Conservation (phyloP, 2,329 filamentous ascomycete genomes). For the Paradendryphiella salina region DNA sequence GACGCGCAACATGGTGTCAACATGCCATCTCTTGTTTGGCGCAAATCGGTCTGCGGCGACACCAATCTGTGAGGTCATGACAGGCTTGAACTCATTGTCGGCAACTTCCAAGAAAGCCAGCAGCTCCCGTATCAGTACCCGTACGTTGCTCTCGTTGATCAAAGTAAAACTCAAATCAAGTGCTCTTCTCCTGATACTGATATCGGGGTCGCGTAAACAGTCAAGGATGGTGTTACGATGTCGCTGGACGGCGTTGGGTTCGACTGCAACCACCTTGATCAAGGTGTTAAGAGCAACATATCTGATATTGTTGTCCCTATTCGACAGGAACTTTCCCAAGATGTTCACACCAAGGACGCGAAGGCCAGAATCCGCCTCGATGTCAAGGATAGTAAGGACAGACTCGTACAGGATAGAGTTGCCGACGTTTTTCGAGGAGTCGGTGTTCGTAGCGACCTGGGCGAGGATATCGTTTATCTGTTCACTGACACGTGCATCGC, state of each 20-base stretch:
- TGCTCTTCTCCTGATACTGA: constrained; percentile 94
- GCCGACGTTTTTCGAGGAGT: constrained; percentile 96
- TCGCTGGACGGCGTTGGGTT: constrained; percentile 94
- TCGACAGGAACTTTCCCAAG: constrained; percentile 95
- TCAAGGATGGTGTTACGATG: constrained; percentile 97
- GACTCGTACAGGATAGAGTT: constrained; percentile 98
- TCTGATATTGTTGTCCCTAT: constrained; percentile 98
- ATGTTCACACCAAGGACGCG: constrained; percentile 97
- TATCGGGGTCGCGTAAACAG: constrained; percentile 93
- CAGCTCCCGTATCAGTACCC: constrained; percentile 88
- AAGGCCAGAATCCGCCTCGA: constrained; percentile 93
- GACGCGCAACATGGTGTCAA: constrained; percentile 95
- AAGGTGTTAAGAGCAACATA: constrained; percentile 97
- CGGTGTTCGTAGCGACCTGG: constrained; percentile 96
- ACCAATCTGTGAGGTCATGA: constrained; percentile 97
- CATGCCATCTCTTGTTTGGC: constrained; percentile 97
- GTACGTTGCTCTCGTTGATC: constrained; percentile 95
- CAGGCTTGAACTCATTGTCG: constrained; percentile 97
- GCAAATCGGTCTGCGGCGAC: constrained; percentile 95
- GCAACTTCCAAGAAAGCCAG: constrained; percentile 95
- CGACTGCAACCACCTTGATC: constrained; percentile 96
- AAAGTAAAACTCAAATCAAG: constrained; percentile 96
- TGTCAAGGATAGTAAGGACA: constrained; percentile 94
- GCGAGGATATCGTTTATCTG: constrained; percentile 98
- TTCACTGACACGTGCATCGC: constrained; percentile 86